Percentiles rank a stretch among this genome's conserved stretches.
Evolutionary conservation across 768 basidiomycete genomes (phyloP).

Genomic region (Lanmaoa pseudosensibilis): DNA sequence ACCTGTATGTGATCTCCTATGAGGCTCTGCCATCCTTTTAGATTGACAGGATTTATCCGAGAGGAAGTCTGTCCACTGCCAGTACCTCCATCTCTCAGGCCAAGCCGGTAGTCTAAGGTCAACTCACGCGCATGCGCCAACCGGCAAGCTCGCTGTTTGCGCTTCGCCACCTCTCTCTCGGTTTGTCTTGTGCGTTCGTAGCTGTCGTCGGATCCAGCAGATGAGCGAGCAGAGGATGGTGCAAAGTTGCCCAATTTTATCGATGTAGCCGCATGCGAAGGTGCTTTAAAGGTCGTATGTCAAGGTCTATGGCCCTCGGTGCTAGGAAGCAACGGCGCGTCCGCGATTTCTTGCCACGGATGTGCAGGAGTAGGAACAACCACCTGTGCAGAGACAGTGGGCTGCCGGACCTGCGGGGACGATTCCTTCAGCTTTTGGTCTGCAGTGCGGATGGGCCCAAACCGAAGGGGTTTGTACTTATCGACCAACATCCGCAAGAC

Average conservation of each 20-base stretch:
- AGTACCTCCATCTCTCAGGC: conserved; percentile 38
- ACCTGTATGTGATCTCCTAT: conserved; percentile 84
- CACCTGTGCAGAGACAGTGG: neutral
- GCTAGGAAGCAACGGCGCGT: conserved; percentile 54
- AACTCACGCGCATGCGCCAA: conserved; percentile 66
- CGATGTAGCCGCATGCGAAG: conserved; percentile 52
- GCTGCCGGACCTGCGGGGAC: conserved; percentile 40
- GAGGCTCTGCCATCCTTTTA: conserved; percentile 75
- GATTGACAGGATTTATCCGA: conserved; percentile 53
- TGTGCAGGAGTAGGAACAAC: conserved; percentile 1
- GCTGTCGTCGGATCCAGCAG: conserved; percentile 20
- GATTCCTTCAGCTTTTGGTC: conserved; percentile 63
- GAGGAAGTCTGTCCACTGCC: conserved; percentile 7
- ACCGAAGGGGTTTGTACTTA: conserved; percentile 81
- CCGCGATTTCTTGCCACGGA: conserved; percentile 26
- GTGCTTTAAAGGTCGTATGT: conserved; percentile 66
- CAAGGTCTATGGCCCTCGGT: conserved; percentile 62
- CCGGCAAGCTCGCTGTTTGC: conserved; percentile 52
- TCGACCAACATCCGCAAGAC: conserved; percentile 85
- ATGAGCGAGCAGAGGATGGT: conserved; percentile 17
- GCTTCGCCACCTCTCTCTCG: conserved; percentile 52
- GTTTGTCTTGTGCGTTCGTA: conserved; percentile 43
- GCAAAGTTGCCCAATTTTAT: conserved; percentile 54
- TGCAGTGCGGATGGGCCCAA: conserved; percentile 54
- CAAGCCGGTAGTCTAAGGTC: conserved; percentile 74